These are phyloP conservation scores for Sabuloglossum arenarium DNA, from an alignment of 495 filamentous ascomycete species.

Conservation along the genomic window DNA sequence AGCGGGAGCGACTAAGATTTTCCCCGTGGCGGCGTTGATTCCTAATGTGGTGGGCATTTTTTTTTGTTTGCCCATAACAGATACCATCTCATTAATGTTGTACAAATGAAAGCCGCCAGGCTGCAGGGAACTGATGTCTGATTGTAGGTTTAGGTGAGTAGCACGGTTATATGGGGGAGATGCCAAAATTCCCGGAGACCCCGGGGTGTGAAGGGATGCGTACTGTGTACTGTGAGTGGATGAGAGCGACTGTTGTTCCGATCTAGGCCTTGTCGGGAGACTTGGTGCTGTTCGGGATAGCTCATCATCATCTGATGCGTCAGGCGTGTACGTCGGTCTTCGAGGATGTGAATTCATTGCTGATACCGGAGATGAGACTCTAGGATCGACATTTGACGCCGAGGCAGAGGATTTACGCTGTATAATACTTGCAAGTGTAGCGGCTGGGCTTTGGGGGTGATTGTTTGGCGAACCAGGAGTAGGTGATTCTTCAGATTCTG, in stretches of 20 bases:
- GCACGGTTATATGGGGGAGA: slow-evolving; percentile 39
- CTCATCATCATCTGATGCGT: slow-evolving; percentile 38
- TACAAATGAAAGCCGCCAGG: slow-evolving; percentile 78
- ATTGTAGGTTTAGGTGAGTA: slow-evolving; percentile 19
- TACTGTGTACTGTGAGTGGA: slow-evolving; percentile 9
- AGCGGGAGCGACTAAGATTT: slow-evolving; percentile 82
- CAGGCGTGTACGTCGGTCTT: slow-evolving; percentile 33
- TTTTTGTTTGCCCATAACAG: slow-evolving; percentile 83
- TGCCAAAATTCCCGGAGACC: slow-evolving; percentile 25
- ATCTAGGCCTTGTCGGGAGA: slow-evolving; percentile 48
- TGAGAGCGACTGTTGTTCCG: slow-evolving; percentile 31
- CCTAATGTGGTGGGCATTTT: slow-evolving; percentile 93
- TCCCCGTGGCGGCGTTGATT: slow-evolving; percentile 65
- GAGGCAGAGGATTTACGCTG: slow-evolving; percentile 26
- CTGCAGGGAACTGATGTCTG: slow-evolving; percentile 22
- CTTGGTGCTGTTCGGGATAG: slow-evolving; percentile 26
- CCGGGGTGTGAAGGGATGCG: slow-evolving; percentile 26
- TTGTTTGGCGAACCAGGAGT: slow-evolving; percentile 15
- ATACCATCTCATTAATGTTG: slow-evolving; percentile 91
- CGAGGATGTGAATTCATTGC: slow-evolving; percentile 20
- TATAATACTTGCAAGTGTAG: slow-evolving; percentile 51
- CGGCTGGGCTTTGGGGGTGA: slow-evolving; percentile 37
- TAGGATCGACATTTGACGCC: slow-evolving; percentile 17
- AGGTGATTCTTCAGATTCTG: slow-evolving; percentile 8
- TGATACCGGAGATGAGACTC: slow-evolving; percentile 23